Conservation (phyloP, 371 early-diverging fungal genomes). For the Zychaea mexicana region DNA sequence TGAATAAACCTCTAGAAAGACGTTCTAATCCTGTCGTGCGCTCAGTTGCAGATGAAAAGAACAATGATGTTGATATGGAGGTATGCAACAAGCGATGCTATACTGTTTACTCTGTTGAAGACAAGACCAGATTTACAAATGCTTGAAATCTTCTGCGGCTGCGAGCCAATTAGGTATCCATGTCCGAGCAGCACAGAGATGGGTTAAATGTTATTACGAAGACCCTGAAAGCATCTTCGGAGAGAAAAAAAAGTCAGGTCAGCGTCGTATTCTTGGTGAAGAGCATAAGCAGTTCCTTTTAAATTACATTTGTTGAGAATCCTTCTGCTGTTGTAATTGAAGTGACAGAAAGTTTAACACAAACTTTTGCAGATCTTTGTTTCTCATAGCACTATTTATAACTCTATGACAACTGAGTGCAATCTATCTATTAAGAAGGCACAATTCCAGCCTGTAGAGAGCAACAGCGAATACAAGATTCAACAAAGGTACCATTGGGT, state of each 20-base stretch:
- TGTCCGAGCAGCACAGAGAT: not conserved
- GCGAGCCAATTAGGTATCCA: not conserved
- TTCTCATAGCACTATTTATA: conserved; percentile 12
- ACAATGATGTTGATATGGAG: conserved; percentile 7
- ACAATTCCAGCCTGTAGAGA: not conserved
- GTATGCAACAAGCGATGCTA: not conserved
- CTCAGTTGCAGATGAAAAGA: not conserved
- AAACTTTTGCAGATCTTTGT: not conserved
- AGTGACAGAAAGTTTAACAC: no score
- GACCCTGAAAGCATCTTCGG: no score
- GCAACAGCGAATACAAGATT: conserved; percentile 15
- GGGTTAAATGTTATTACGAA: not conserved
- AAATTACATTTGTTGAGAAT: not conserved
- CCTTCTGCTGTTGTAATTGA: not conserved
- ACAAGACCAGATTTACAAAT: not conserved
- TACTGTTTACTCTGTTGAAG: not conserved
- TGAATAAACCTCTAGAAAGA: conserved; percentile 5
- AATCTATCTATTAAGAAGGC: conserved; percentile 15
- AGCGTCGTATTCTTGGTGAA: not conserved
- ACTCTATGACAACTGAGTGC: conserved; percentile 10
- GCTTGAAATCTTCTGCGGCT: not conserved
- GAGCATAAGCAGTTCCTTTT: not conserved
- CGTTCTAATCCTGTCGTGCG: not conserved
- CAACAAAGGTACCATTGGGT: conserved; percentile 19
- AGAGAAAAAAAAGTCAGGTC: no score